Percentiles rank a stretch among this genome's conserved stretches.
Evolutionary conservation across 2,329 filamentous ascomycete species (phyloP).

Genomic region (Fusarium succisae): DNA sequence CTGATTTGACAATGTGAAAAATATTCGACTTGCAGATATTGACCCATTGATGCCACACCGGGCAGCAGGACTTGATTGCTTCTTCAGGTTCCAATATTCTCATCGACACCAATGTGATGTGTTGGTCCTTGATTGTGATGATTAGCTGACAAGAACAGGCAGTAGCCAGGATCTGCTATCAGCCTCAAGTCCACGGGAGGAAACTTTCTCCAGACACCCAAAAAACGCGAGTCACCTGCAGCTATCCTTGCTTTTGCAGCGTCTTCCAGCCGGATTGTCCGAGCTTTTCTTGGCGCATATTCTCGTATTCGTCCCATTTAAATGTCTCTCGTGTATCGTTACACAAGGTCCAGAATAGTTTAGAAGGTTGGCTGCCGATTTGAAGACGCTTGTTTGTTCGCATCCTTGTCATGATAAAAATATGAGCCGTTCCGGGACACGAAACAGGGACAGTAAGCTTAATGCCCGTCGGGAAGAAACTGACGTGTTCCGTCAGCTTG

Average conservation of each 20-base stretch:
- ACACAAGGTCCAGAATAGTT: background rate
- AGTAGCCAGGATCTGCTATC: background rate
- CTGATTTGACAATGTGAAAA: background rate
- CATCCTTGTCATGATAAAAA: background rate
- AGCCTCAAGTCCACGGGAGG: background rate
- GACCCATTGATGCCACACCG: background rate
- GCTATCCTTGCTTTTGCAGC: background rate
- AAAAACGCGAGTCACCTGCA: conserved; percentile 1
- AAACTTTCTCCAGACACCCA: background rate
- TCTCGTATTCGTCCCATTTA: conserved; percentile 35
- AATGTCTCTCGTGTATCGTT: conserved; percentile 7
- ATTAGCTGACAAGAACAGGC: background rate
- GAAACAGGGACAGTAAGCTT: background rate
- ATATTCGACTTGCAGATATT: background rate
- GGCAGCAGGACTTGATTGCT: background rate
- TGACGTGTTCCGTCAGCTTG: conserved; percentile 1
- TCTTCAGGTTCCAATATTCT: background rate
- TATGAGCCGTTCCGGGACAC: background rate
- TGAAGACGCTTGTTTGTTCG: background rate
- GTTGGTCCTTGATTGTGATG: background rate
- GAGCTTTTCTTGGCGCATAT: background rate
- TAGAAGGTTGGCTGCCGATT: conserved; percentile 5
- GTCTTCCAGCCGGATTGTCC: conserved; percentile 16
- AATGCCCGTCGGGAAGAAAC: conserved; percentile 4
- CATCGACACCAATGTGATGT: background rate